Percentiles rank a stretch among this genome's conserved stretches.
Evolutionary conservation across 2,329 filamentous ascomycete species (phyloP).

Genomic region (Cladosporium colombiae): DNA sequence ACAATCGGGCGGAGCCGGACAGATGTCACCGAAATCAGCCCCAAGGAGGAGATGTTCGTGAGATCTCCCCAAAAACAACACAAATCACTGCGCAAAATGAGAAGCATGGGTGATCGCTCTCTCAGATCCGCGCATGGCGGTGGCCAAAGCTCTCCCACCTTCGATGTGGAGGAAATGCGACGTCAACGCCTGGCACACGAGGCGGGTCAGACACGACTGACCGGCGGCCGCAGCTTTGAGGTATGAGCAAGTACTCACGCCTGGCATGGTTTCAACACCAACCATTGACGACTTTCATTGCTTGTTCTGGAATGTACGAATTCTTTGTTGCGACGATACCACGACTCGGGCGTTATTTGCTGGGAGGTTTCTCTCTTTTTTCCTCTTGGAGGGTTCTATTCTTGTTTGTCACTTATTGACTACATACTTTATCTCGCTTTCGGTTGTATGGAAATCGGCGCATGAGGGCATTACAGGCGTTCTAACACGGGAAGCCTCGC

Average conservation of each 20-base stretch:
- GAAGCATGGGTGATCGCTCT: constrained; percentile 33
- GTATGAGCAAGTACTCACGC: background rate
- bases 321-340: constrained; percentile 20
- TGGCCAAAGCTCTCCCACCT: constrained; percentile 39
- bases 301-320: constrained; percentile 12
- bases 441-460: background rate
- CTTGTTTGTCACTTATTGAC: constrained; percentile 13
- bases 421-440: constrained; percentile 12
- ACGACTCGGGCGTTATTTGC: constrained; percentile 15
- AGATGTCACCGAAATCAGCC: constrained; percentile 52
- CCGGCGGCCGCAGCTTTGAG: constrained; percentile 12
- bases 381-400: background rate
- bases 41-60: constrained; percentile 19
- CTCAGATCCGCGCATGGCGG: constrained; percentile 31
- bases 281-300: constrained; percentile 5
- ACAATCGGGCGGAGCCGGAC: constrained; percentile 57
- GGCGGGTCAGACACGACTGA: constrained; percentile 31
- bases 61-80: constrained; percentile 24
- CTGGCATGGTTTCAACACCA: constrained; percentile 1
- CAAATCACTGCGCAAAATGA: constrained; percentile 38
- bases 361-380: background rate
- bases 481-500: constrained; percentile 1
- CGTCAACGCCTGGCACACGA: constrained; percentile 51
- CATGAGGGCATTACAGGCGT: background rate
- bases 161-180: constrained; percentile 53